A percentile compares a stretch with the other conserved stretches of the same genome.
phyloP scores from a whole-genome alignment of 2,329 filamentous ascomycete species.

The Pseudogymnoascus sp. region DNA sequence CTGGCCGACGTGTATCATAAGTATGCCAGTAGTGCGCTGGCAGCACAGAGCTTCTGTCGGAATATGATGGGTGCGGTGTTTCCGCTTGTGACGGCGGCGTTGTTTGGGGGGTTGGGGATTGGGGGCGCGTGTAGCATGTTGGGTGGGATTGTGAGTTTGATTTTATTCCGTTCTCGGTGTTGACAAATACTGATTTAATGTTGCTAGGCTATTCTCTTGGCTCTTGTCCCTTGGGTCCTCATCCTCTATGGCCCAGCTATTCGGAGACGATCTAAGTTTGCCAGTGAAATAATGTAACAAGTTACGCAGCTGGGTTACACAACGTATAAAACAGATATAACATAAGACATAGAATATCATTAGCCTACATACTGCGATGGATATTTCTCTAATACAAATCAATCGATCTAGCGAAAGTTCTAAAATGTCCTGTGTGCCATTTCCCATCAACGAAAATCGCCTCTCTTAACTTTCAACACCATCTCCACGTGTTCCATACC shows the following conservation, averaged over 20 bases:
- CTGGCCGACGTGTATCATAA: slow-evolving; percentile 79
- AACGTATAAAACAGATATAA: neutral
- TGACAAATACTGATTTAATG: neutral
- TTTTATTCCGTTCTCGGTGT: neutral
- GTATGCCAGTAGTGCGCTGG: slow-evolving; percentile 77
- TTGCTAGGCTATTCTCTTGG: slow-evolving; percentile 42
- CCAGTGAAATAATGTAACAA: slow-evolving; percentile 26
- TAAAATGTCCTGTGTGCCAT: neutral
- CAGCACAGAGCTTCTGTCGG: slow-evolving; percentile 77
- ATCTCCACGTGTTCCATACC: slow-evolving; percentile 20
- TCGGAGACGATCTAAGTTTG: slow-evolving; percentile 66
- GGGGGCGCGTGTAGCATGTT: slow-evolving; percentile 64
- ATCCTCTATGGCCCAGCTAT: slow-evolving; percentile 72
- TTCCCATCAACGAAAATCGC: neutral
- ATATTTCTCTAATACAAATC: neutral
- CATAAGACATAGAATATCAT: neutral
- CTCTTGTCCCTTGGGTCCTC: slow-evolving; percentile 79
- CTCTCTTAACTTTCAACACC: slow-evolving; percentile 22
- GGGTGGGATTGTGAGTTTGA: slow-evolving; percentile 48
- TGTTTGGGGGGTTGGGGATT: slow-evolving; percentile 67
- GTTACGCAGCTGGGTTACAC: neutral
- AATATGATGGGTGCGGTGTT: slow-evolving; percentile 78
- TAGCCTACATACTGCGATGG: neutral
- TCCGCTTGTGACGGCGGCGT: slow-evolving; percentile 62
- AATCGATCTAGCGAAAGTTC: neutral